A percentile compares a stretch with the other conserved stretches of the same genome.
These are phyloP conservation scores for Aspergillus aculeatinus DNA, from an alignment of 2,329 filamentous ascomycete species.

Conservation along the genomic window DNA sequence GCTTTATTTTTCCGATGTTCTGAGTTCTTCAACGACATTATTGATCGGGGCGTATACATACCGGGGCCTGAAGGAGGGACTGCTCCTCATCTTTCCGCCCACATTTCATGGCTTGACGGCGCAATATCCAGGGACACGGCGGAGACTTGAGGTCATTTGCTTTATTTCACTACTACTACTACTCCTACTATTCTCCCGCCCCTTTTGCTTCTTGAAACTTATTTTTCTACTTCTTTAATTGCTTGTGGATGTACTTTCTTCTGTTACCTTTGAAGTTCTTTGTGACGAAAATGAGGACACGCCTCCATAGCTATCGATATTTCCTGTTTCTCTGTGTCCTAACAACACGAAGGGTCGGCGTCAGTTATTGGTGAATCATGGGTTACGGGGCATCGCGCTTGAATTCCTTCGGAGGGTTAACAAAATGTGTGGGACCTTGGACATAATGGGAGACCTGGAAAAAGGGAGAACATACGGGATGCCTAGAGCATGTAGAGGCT, in stretches of 20 bases:
- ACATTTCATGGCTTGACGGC: slow-evolving; percentile 35
- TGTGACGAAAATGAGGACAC: slow-evolving; percentile 26
- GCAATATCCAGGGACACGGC: slow-evolving; percentile 29
- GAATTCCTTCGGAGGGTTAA: slow-evolving; percentile 18
- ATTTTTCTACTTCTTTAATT: slow-evolving; percentile 12
- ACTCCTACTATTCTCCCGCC: slow-evolving; percentile 12
- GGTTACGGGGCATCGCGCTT: slow-evolving; percentile 21
- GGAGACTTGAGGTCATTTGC: slow-evolving; percentile 19
- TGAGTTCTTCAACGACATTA: slow-evolving; percentile 27
- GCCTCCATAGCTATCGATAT: slow-evolving; percentile 23
- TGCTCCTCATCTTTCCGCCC: slow-evolving; percentile 24
- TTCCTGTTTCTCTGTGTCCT: slow-evolving; percentile 23
- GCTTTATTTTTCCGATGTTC: slow-evolving; percentile 21
- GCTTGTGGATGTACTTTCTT: slow-evolving; percentile 19
- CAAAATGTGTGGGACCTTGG: slow-evolving; percentile 22
- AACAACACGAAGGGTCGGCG: slow-evolving; percentile 24
- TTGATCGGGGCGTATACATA: slow-evolving; percentile 42
- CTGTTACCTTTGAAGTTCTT: slow-evolving; percentile 18
- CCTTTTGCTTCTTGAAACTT: slow-evolving; percentile 12
- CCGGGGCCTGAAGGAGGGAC: slow-evolving; percentile 30
- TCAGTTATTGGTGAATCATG: slow-evolving; percentile 21
- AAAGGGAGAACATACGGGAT: slow-evolving; percentile 20
- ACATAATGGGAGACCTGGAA: slow-evolving; percentile 25
- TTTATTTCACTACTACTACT: slow-evolving; percentile 14
- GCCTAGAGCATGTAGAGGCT: slow-evolving; percentile 20